A percentile compares a stretch with the other conserved stretches of the same genome.
phyloP scores from a whole-genome alignment of 306 rosid genomes.

The Canavalia gladiata region DNA sequence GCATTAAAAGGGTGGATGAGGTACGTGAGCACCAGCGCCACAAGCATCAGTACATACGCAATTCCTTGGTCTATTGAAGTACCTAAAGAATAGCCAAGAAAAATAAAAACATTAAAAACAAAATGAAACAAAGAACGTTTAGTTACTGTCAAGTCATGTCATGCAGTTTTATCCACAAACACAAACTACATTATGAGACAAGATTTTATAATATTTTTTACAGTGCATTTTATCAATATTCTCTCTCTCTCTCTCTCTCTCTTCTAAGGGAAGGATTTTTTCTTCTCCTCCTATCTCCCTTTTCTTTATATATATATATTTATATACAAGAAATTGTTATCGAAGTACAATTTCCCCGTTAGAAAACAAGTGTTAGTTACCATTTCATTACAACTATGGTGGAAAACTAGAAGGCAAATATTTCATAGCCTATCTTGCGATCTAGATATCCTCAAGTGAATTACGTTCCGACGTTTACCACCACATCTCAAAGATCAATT shows the following conservation, averaged over 20 bases:
- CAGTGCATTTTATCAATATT: no score
- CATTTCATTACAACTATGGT: constrained; percentile 2
- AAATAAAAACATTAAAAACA: background rate
- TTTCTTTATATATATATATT: no score
- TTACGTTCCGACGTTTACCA: background rate
- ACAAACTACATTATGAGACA: background rate
- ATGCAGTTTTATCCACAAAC: background rate
- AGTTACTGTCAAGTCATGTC: constrained; percentile 27
- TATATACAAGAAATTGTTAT: no score
- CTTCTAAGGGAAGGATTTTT: no score
- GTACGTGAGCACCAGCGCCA: constrained; percentile 83
- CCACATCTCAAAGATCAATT: constrained; percentile 1
- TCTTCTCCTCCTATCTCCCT: no score
- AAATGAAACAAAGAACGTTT: background rate
- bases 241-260: no score
- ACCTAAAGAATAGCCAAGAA: constrained; percentile 57
- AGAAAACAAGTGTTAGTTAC: background rate
- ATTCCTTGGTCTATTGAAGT: constrained; percentile 86
- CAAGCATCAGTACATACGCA: constrained; percentile 81
- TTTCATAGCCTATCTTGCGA: background rate
- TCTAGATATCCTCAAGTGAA: constrained; percentile 19
- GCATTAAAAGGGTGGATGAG: constrained; percentile 83
- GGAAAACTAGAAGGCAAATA: background rate
- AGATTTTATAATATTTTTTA: no score
- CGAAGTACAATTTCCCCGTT: no score